Percentiles rank a stretch among this genome's conserved stretches.
These are phyloP conservation scores for Serendipita sp. DNA, from an alignment of 768 basidiomycete species.

Conservation along the genomic window DNA sequence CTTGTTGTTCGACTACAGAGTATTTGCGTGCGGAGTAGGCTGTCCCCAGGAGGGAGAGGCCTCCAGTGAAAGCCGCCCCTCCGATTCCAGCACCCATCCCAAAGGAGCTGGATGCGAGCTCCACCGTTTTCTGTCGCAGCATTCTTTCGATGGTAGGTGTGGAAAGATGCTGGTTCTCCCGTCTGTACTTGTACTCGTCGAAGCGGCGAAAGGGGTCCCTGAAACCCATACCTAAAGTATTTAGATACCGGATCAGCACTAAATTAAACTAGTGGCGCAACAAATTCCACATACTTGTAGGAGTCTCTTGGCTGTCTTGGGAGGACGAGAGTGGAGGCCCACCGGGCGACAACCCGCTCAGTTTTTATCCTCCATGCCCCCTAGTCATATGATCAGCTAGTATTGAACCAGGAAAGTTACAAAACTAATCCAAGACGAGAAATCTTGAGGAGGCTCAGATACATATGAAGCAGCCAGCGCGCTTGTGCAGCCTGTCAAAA, in stretches of 20 bases:
- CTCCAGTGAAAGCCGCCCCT: too few relatives aligned
- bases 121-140: background rate
- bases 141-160: background rate
- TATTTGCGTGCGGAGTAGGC: constrained; percentile 28
- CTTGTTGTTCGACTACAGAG: constrained; percentile 31
- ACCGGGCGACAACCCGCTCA: too few relatives aligned
- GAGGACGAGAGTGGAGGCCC: too few relatives aligned
- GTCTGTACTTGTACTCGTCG: background rate
- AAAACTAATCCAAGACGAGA: too few relatives aligned
- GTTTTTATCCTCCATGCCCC: too few relatives aligned
- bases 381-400: too few relatives aligned
- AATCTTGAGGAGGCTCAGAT: too few relatives aligned
- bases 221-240: background rate
- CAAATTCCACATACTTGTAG: background rate
- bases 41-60: too few relatives aligned
- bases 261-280: background rate
- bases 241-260: background rate
- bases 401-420: too few relatives aligned
- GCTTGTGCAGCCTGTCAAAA: background rate
- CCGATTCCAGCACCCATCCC: too few relatives aligned
- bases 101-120: background rate
- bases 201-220: background rate
- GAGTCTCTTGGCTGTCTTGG: too few relatives aligned
- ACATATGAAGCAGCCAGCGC: background rate
- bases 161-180: background rate